Conservation (phyloP, 2,329 filamentous ascomycete genomes). For the Phyllosticta citrichinensis region DNA sequence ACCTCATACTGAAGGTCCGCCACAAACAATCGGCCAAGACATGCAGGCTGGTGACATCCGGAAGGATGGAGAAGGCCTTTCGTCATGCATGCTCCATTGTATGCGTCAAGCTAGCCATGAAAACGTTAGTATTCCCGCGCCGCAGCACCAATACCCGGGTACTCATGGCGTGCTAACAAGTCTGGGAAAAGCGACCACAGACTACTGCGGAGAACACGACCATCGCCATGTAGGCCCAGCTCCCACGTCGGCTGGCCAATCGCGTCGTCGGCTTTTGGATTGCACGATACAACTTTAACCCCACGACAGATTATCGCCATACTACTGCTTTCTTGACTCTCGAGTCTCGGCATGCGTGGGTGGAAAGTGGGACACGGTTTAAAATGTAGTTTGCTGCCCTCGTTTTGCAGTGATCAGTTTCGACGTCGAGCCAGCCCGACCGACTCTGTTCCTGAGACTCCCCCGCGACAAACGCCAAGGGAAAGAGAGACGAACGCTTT, state of each 20-base stretch:
- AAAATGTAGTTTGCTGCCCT: background rate
- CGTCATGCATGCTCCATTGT: background rate
- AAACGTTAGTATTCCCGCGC: background rate
- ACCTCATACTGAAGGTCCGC: background rate
- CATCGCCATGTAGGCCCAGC: background rate
- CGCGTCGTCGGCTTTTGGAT: conserved; percentile 8
- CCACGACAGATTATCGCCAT: background rate
- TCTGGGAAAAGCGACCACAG: background rate
- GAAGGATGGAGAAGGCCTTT: background rate
- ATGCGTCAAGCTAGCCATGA: background rate
- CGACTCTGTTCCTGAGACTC: background rate
- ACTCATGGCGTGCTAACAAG: background rate
- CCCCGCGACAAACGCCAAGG: background rate
- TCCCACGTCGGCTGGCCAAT: conserved; percentile 6
- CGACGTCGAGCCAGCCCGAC: background rate
- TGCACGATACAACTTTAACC: conserved; percentile 2
- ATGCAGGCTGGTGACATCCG: no score
- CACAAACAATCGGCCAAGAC: background rate
- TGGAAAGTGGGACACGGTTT: background rate
- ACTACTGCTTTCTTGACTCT: background rate
- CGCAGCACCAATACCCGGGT: background rate
- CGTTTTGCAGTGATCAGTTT: background rate
- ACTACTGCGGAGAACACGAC: background rate
- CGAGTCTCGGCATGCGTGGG: background rate
- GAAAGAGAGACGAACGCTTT: background rate